These are phyloP conservation scores for Paraurostyla sp. DNA, from an alignment of 73 alveolate genomes.

Conservation along the genomic window DNA sequence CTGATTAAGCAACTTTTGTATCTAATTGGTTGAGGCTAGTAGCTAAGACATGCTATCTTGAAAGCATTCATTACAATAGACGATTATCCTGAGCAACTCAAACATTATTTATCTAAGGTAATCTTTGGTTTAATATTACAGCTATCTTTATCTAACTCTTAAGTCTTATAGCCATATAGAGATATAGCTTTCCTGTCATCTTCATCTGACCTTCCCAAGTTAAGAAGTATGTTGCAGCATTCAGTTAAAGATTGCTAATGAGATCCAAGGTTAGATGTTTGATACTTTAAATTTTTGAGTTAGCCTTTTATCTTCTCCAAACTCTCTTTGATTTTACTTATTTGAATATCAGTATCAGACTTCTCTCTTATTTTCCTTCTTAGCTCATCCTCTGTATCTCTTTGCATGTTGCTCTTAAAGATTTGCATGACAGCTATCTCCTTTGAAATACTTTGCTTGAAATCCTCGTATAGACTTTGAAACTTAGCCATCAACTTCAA, in stretches of 20 bases:
- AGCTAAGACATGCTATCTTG: constrained; percentile 48
- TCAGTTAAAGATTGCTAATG: neutral
- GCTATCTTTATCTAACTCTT: neutral
- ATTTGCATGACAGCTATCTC: constrained; percentile 28
- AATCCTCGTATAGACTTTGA: neutral
- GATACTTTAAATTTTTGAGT: neutral
- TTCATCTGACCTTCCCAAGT: constrained; percentile 32
- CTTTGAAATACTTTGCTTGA: neutral
- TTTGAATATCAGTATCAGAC: neutral
- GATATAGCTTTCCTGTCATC: constrained; percentile 22
- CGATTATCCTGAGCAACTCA: constrained; percentile 45
- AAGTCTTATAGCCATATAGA: constrained; percentile 2
- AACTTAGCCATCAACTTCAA: neutral
- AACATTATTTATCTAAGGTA: constrained; percentile 43
- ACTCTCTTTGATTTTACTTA: neutral
- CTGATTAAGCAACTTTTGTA: neutral
- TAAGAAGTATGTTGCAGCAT: neutral
- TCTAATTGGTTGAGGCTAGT: neutral
- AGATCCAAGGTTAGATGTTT: neutral
- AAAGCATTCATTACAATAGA: constrained; percentile 30
- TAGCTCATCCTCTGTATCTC: constrained; percentile 33
- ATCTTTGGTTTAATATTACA: neutral
- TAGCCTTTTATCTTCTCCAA: neutral
- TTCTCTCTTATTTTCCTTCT: constrained; percentile 43
- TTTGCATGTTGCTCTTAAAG: neutral